A percentile compares a stretch with the other conserved stretches of the same genome.
Conservation (phyloP, 2,329 filamentous ascomycete genomes). For the Macrophomina pseudophaseolina region DNA sequence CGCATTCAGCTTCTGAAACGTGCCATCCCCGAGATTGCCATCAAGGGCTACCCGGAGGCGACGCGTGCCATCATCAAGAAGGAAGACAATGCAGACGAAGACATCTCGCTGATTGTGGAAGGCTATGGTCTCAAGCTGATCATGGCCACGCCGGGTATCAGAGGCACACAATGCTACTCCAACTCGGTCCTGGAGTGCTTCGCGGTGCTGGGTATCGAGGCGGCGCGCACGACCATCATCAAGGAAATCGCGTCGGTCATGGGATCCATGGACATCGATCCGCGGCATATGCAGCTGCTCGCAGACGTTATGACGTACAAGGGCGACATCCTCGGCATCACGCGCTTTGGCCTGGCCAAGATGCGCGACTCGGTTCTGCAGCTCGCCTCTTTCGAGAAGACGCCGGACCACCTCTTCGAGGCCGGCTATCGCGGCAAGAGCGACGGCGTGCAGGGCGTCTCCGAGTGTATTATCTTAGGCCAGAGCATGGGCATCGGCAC, state of each 20-base stretch:
- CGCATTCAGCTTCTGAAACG: constrained; percentile 86
- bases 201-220: constrained; percentile 92
- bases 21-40: constrained; percentile 78
- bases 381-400: constrained; percentile 96
- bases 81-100: constrained; percentile 67
- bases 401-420: constrained; percentile 94
- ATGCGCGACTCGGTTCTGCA: constrained; percentile 95
- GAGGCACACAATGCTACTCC: constrained; percentile 73
- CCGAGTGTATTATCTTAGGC: constrained; percentile 97
- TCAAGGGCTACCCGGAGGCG: constrained; percentile 88
- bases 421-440: constrained; percentile 90
- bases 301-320: constrained; percentile 99
- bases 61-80: constrained; percentile 88
- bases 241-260: constrained; percentile 88
- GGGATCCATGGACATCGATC: constrained; percentile 93
- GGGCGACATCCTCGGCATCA: constrained; percentile 95
- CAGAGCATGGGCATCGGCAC: constrained; percentile 93
- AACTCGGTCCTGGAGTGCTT: constrained; percentile 92
- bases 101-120: constrained; percentile 74
- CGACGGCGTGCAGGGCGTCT: constrained; percentile 90
- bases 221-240: constrained; percentile 86
- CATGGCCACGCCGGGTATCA: constrained; percentile 91
- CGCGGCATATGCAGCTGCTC: constrained; percentile 94
- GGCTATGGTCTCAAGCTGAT: constrained; percentile 88
- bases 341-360: constrained; percentile 92